phyloP scores from a whole-genome alignment of 1,284 basidiomycete genomes.

The Irpex sp. region DNA sequence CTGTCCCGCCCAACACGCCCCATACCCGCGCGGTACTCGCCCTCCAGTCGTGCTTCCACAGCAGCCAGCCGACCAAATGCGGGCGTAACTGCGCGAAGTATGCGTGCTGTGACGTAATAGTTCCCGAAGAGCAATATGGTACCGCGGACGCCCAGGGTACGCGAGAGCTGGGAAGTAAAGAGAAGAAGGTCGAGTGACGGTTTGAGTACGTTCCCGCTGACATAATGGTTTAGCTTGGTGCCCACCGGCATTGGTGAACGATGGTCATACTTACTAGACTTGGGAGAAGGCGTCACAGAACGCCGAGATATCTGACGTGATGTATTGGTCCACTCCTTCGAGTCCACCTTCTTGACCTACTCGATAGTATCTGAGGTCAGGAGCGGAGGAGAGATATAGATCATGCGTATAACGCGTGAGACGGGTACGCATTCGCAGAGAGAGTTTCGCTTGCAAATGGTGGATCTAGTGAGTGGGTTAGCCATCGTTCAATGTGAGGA shows the following conservation, averaged over 20 bases:
- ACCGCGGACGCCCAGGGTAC: conserved; percentile 80
- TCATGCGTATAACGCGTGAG: conserved; percentile 92
- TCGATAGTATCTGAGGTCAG: conserved; percentile 70
- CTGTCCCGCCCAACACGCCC: conserved; percentile 86
- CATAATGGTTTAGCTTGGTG: background rate
- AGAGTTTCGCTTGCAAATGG: conserved; percentile 88
- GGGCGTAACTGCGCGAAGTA: conserved; percentile 85
- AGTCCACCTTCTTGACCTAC: conserved; percentile 52
- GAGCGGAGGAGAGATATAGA: conserved; percentile 78
- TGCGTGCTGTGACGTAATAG: conserved; percentile 83
- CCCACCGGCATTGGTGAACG: background rate
- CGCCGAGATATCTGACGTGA: conserved; percentile 89
- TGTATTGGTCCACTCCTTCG: conserved; percentile 85
- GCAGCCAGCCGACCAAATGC: conserved; percentile 93
- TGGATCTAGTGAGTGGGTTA: conserved; percentile 56
- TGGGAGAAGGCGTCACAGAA: conserved; percentile 89
- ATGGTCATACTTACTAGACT: conserved; percentile 69
- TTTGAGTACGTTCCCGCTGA: conserved; percentile 68
- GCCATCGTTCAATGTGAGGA: background rate
- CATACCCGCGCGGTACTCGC: conserved; percentile 90
- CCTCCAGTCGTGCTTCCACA: conserved; percentile 82
- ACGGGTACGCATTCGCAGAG: conserved; percentile 81
- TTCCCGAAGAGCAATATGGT: conserved; percentile 79
- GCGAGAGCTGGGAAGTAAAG: conserved; percentile 90
- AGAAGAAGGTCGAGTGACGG: conserved; percentile 90